These are phyloP conservation scores for Vigna trinervia DNA, from an alignment of 306 rosid species.

Conservation along the genomic window DNA sequence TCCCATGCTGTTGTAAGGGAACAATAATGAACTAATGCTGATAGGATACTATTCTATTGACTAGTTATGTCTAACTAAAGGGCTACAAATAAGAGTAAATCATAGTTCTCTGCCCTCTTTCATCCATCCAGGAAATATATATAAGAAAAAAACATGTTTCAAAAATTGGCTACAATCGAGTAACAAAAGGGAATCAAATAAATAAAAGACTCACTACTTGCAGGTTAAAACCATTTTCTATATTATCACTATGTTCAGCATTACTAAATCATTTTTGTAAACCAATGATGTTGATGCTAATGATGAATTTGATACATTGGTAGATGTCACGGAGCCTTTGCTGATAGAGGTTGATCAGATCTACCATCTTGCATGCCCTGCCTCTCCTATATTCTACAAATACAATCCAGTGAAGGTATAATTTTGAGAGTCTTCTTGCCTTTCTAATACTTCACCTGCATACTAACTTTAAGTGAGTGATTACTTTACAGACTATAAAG, in stretches of 20 bases:
- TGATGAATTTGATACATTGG: slow-evolving; percentile 34
- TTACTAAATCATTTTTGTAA: slow-evolving; percentile 30
- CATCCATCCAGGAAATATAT: too few species aligned
- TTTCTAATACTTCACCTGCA: not conserved
- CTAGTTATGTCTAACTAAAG: too few species aligned
- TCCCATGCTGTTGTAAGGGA: not conserved
- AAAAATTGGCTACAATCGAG: too few species aligned
- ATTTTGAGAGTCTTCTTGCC: slow-evolving; percentile 22
- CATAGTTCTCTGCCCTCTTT: too few species aligned
- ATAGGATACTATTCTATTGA: too few species aligned
- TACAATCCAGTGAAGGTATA: slow-evolving; percentile 94
- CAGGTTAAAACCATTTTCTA: too few species aligned
- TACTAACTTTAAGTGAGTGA: slow-evolving; percentile 26
- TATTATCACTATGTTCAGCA: not conserved
- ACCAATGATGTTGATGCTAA: slow-evolving; percentile 27
- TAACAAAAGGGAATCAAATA: too few species aligned
- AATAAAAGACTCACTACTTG: too few species aligned
- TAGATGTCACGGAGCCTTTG: slow-evolving; percentile 92
- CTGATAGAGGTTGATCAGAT: slow-evolving; percentile 94
- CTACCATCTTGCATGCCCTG: slow-evolving; percentile 97
- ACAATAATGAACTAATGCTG: not conserved
- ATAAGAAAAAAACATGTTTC: too few species aligned
- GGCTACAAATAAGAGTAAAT: too few species aligned
- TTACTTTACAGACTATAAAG: slow-evolving; percentile 80
- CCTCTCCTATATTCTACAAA: slow-evolving; percentile 96